Evolutionary conservation across 2,329 filamentous ascomycete genomes (phyloP).

Genomic region (Penicillium olsonii): DNA sequence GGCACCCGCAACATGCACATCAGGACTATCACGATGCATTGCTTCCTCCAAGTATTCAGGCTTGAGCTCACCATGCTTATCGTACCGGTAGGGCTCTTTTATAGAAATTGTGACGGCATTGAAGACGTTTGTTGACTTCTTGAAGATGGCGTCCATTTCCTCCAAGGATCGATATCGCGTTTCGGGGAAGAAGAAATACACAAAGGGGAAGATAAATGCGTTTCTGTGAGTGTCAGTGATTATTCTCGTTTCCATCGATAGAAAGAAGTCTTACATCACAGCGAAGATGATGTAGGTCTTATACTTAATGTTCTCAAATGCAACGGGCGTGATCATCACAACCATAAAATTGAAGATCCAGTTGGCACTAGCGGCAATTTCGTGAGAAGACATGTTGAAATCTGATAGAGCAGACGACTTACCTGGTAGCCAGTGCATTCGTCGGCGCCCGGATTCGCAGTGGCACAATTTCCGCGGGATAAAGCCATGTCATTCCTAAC

Average conservation of each 20-base stretch:
- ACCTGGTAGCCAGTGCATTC: conserved; percentile 62
- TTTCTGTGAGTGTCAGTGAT: conserved; percentile 37
- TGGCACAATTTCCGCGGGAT: conserved; percentile 58
- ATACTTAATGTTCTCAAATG: conserved; percentile 57
- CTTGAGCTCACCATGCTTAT: conserved; percentile 57
- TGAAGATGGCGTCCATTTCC: conserved; percentile 68
- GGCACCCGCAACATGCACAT: conserved; percentile 12
- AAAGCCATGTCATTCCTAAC: conserved; percentile 64
- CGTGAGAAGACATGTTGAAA: not conserved
- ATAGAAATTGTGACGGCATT: conserved; percentile 52
- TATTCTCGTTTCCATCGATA: not conserved
- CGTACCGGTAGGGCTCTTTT: conserved; percentile 57
- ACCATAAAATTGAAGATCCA: conserved; percentile 64
- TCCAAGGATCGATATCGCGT: conserved; percentile 62
- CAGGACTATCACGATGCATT: conserved; percentile 22
- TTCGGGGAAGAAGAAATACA: conserved; percentile 62
- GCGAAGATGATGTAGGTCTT: conserved; percentile 52
- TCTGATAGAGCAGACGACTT: too few relatives aligned
- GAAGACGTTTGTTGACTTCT: conserved; percentile 53
- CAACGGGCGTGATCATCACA: conserved; percentile 64
- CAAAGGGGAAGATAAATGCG: conserved; percentile 54
- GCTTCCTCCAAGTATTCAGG: conserved; percentile 51
- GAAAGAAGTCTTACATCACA: conserved; percentile 42
- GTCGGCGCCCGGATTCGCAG: conserved; percentile 60
- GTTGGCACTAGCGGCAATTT: conserved; percentile 42